Base-by-base conservation (phyloP, 1,284 basidiomycete species). In the Boletellus deceptivus region DNA sequence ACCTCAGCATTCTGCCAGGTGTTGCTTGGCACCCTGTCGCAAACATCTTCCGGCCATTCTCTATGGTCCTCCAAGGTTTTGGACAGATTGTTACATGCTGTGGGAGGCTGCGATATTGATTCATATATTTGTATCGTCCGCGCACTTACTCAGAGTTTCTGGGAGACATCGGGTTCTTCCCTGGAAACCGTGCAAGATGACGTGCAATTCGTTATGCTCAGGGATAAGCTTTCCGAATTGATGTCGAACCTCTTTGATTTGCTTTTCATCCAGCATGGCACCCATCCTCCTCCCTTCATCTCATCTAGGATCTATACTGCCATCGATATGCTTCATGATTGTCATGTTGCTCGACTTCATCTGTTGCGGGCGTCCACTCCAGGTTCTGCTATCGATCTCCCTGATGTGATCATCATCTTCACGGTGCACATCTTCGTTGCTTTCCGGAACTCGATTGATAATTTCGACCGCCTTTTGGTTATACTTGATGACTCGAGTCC, bases 61-160 rank as follows among this genome's bases (percentile, higher is more conserved):
- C 42, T 67, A 11, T 79, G 77, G 75, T 66, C 66, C 14, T 75
- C 71, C 50, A 71, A 68, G 55, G 70, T 69, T 16, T 53, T 72
- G 20, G 55, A 66, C n/a, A 69, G 60, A 8, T 57, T 78, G 33
- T 67, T 71, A 3, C 60, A 67, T 14, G 38, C 35, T 13, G 34
- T 68, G 18, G 49, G 53, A 50, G 33, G 9, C 40, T 48, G 48
- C n/a, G 67, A 66, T 42, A 43, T 55, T 5, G 60, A 59, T 36
- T 61, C 64, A 10, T 65, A 63, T 27, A 49, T 68, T 38, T 7
- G 17, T 31, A 39, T 64, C 14, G 41, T 49, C 34, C 34, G 35
- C 36, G 16, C 53, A 10, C 49, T 69, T 40, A 56, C 54, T 42
- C 46, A 24, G 17, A 50, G 24, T 17, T 54, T 69, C 40, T 49